phyloP scores from a whole-genome alignment of 352 stramenopile genomes.

The Globisporangium ultimum region DNA sequence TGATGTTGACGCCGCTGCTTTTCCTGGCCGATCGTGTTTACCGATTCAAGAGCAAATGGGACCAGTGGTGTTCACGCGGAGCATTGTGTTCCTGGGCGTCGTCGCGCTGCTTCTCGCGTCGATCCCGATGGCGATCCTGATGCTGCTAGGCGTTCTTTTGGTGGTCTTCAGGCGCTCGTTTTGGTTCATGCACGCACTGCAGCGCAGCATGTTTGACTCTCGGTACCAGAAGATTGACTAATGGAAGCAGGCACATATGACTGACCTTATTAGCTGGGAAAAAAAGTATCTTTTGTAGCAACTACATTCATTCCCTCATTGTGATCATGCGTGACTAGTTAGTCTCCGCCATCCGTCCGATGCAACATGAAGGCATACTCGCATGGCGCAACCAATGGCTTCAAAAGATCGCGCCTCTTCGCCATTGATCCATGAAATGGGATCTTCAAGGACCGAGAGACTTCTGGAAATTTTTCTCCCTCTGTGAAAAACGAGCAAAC shows the following conservation, averaged over 20 bases:
- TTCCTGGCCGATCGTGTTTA: slow-evolving; percentile 12
- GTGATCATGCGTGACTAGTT: no score
- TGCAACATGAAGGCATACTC: not conserved
- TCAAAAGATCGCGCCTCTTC: slow-evolving; percentile 24
- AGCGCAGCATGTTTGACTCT: slow-evolving; percentile 18
- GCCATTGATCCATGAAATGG: not conserved
- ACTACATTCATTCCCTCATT: no score
- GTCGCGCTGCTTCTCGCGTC: slow-evolving; percentile 11
- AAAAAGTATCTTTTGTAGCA: no score
- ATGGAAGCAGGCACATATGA: no score
- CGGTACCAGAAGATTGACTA: slow-evolving; percentile 16
- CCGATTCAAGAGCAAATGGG: slow-evolving; percentile 20
- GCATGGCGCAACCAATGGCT: no score
- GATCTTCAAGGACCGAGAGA: no score
- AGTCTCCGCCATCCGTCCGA: not conserved
- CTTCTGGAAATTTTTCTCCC: no score
- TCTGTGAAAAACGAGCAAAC: no score
- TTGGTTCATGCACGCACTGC: slow-evolving; percentile 15
- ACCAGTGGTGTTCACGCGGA: slow-evolving; percentile 13
- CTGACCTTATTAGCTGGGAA: no score
- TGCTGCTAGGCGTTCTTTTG: not conserved
- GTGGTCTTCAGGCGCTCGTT: slow-evolving; percentile 13
- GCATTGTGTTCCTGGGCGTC: slow-evolving; percentile 9
- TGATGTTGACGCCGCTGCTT: not conserved
- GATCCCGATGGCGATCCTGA: slow-evolving; percentile 5